Percentiles rank a stretch among this genome's conserved stretches.
Conservation (phyloP, 768 basidiomycete genomes). For the Boletales sp. region DNA sequence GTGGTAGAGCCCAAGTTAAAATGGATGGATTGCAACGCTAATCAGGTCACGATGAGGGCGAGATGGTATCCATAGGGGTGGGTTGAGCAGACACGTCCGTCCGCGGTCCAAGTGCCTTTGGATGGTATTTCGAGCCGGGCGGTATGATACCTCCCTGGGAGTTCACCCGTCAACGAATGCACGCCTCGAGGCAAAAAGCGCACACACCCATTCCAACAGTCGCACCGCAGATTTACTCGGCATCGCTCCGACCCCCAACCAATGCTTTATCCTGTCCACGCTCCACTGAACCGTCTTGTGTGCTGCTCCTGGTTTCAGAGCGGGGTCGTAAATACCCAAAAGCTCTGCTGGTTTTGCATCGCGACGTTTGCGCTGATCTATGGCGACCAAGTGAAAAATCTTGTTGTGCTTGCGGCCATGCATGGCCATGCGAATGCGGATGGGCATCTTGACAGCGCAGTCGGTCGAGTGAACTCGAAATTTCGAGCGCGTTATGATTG, state of each 20-base stretch:
- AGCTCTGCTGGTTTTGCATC: conserved; percentile 86
- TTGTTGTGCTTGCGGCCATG: conserved; percentile 74
- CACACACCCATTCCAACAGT: conserved; percentile 68
- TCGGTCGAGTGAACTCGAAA: not conserved
- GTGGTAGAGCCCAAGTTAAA: not conserved
- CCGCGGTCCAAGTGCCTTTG: conserved; percentile 30
- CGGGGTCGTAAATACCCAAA: conserved; percentile 82
- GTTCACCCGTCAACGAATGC: conserved; percentile 1
- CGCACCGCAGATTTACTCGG: conserved; percentile 77
- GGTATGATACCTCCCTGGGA: conserved; percentile 59
- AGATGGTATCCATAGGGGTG: too few species aligned
- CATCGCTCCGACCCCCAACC: conserved; percentile 81
- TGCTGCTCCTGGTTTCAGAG: conserved; percentile 42
- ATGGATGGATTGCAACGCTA: not conserved
- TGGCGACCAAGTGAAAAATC: conserved; percentile 83
- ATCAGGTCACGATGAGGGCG: conserved; percentile 8
- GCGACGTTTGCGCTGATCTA: conserved; percentile 64
- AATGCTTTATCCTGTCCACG: conserved; percentile 83
- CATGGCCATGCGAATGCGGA: conserved; percentile 82
- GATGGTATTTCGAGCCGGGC: conserved; percentile 53
- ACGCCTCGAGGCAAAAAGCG: not conserved
- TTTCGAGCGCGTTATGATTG: conserved; percentile 3
- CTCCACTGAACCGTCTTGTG: conserved; percentile 88
- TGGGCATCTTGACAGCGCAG: conserved; percentile 51
- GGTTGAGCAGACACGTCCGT: conserved; percentile 4